These are phyloP conservation scores for Colletotrichum lupini DNA, from an alignment of 2,329 filamentous ascomycete genomes.

Conservation along the genomic window DNA sequence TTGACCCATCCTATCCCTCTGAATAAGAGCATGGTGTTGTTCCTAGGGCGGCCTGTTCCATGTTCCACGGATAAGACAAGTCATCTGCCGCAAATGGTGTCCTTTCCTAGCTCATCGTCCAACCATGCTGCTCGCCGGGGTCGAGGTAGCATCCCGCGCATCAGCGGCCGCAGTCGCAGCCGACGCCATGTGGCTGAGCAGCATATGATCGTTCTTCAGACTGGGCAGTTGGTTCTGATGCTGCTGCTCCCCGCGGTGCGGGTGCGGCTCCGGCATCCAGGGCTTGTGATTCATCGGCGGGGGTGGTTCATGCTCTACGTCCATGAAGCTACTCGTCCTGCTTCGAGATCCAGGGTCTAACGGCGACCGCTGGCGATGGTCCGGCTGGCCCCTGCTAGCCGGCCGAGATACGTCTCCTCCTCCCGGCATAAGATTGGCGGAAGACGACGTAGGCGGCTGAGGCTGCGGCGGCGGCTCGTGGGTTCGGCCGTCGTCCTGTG, in stretches of 20 bases:
- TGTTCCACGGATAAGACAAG: neutral
- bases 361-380: constrained; percentile 27
- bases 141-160: constrained; percentile 27
- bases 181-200: constrained; percentile 50
- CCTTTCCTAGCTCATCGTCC: constrained; percentile 18
- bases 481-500: constrained; percentile 29
- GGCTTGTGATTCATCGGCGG: constrained; percentile 15
- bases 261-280: constrained; percentile 27
- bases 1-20: neutral
- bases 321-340: constrained; percentile 35
- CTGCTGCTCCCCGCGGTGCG: constrained; percentile 28
- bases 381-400: constrained; percentile 27
- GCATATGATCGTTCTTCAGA: constrained; percentile 39
- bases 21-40: neutral
- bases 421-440: constrained; percentile 15
- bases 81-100: neutral
- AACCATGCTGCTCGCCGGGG: constrained; percentile 13
- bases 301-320: constrained; percentile 26
- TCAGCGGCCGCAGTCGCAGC: constrained; percentile 46
- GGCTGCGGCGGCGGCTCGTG: constrained; percentile 10
- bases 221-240: neutral
- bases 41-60: neutral
- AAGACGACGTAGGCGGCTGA: neutral
- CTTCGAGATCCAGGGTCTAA: constrained; percentile 28
- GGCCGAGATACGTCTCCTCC: constrained; percentile 33